phyloP scores from a whole-genome alignment of 2,329 filamentous ascomycete species.

The Colletotrichum sp. region DNA sequence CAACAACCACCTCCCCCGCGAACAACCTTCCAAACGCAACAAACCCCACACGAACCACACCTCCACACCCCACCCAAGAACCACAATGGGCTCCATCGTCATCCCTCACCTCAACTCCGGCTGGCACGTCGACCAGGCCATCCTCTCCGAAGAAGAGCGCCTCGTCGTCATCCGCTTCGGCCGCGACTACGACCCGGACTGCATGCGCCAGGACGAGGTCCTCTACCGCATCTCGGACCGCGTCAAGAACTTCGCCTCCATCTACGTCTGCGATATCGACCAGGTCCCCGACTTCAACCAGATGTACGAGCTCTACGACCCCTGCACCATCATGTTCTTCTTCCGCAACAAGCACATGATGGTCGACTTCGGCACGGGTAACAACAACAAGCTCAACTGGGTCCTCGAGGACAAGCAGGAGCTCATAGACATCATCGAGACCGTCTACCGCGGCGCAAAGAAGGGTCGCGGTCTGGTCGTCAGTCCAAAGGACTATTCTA shows the following conservation, averaged over 20 bases:
- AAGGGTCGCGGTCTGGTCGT: constrained; percentile 97
- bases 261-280: constrained; percentile 94
- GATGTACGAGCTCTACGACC: constrained; percentile 77
- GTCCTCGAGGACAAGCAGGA: constrained; percentile 97
- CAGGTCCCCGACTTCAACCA: constrained; percentile 91
- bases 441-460: constrained; percentile 97
- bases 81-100: constrained; percentile 77
- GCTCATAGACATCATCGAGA: constrained; percentile 97
- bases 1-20: not conserved
- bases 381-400: constrained; percentile 91
- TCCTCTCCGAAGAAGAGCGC: constrained; percentile 78
- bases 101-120: constrained; percentile 89
- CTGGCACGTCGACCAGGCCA: constrained; percentile 75
- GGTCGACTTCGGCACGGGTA: constrained; percentile 96
- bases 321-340: constrained; percentile 95
- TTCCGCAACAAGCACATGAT: constrained; percentile 99
- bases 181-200: constrained; percentile 81
- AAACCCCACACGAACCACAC: not conserved
- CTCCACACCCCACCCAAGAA: not conserved
- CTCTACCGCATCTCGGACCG: constrained; percentile 92
- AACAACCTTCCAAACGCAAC: not conserved
- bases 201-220: constrained; percentile 82
- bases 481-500: constrained; percentile 76
- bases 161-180: constrained; percentile 84
- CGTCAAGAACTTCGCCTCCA: constrained; percentile 90